Base-by-base conservation (phyloP, 1,139 yeast genomes). In the Scheffersomyces segobiensis region DNA sequence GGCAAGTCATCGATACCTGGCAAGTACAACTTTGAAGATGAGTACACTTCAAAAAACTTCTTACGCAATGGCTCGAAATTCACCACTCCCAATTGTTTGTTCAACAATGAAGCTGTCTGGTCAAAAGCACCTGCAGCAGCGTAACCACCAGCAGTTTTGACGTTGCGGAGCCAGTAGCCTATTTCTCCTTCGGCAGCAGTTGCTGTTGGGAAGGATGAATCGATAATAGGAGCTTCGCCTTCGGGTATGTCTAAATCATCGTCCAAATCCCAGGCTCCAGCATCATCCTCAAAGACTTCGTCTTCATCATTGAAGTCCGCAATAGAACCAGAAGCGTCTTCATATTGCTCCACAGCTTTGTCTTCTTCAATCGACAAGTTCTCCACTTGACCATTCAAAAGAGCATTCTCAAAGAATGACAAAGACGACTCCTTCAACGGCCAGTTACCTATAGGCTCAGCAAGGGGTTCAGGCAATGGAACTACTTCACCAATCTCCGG, bases 41-140 rank as follows among this genome's bases (percentile, higher is more conserved):
- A 88, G 74, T 90, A 95, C 32, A 93, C 89, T 67, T 92, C 95
- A 71, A 90, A 67, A 78, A 95, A 96, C 62, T 97, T 83, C 49
- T 81, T 71, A 75, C 95, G 87, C 65, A 96, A 83, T 22, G 99
- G 99, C 67, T 87, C 97, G 72, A 96, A 93, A 66, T 91, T 83
- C 49, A 85, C 87, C 56, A 91, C 85, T 65, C 98, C 99, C 56
- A 89, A 82, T 75, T 96, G 99, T 68, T 96, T 89, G 76, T 89
- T 86, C 68, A 96, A 83, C 70, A 96, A 84, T 66, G 92, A 95
- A 49, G 98, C 96, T 52, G 99, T 99, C 62, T 95, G 91, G 63
- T 93, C 98, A 72, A 93, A 93, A 5, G 96, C 91, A 65, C 99
- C 99, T 1, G 98, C 93, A 1, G 99, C 98, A 68, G 90, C 93